Evolutionary conservation across 495 filamentous ascomycete genomes (phyloP), one percentile per base, ranked within the genome.

Genomic region (Penicillium pulvis): DNA sequence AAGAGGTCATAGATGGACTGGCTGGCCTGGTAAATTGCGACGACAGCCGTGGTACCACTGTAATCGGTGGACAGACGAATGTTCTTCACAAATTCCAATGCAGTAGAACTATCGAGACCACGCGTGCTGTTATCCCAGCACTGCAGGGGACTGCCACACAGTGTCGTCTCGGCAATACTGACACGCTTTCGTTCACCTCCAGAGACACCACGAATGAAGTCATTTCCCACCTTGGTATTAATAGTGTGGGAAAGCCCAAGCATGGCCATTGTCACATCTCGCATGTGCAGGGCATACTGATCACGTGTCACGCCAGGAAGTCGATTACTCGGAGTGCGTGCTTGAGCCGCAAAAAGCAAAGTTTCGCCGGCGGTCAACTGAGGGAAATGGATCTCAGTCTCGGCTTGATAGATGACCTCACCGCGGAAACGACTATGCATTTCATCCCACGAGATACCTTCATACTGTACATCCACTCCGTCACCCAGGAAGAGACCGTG

Each of bases 1-100:
- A 94, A 93, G 7, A 79, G 49, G 63, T 93, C 87, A 59, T 92
- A 93, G 24, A 88, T 87, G 41, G 76, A 79, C 66, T 95, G 89
- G 30, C 87, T 85, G 0, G 90, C 88, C 64, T 96, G 91, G 69
- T 96, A 94, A 61, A 94, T 89, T 8, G 91, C 88, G n/a, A 94
- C 89, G 47, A 84, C 77, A 33, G 85, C 84, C 11, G 88, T 89
- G 49, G 80, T 83, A 7, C 83, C 79, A 46, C 83, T 80, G 51
- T 90, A 74, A 44, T 90, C 83, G 5, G 87, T 88, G 41, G 85
- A 82, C 9, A 88, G 69, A 33, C 85, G 80, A 19, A 95, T 67
- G 4, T 84, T 87, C 69, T 83, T 86, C 58, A 85, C 83, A 52
- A 93, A 95, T 65, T 93, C 88, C n/a, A 93, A 72, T 41, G 91